These are phyloP conservation scores for Ophiostoma perfectum DNA, from an alignment of 2,329 filamentous ascomycete genomes.

Conservation along the genomic window DNA sequence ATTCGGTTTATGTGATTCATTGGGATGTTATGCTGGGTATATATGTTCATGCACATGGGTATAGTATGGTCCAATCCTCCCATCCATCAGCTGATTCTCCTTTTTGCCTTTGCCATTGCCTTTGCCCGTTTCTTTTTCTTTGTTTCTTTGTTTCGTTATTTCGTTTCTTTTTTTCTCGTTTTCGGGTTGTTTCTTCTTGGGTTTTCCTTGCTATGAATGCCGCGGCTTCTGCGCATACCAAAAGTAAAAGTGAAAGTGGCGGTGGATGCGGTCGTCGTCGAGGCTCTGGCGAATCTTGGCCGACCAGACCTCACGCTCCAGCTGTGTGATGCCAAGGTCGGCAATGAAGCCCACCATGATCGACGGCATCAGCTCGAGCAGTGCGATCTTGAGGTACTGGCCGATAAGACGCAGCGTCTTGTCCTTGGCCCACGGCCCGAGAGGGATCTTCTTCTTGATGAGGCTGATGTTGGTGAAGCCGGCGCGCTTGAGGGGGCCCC, in stretches of 20 bases:
- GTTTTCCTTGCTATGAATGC: not conserved
- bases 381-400: conserved; percentile 37
- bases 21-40: not conserved
- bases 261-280: conserved; percentile 35
- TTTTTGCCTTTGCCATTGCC: not conserved
- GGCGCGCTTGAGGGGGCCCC: conserved; percentile 26
- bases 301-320: conserved; percentile 31
- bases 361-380: conserved; percentile 35
- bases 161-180: not conserved
- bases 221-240: conserved; percentile 38
- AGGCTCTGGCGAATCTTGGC: conserved; percentile 34
- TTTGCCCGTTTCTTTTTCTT: not conserved
- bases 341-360: conserved; percentile 40
- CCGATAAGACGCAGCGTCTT: conserved; percentile 38
- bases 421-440: conserved; percentile 43
- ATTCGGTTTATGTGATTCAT: too few species aligned
- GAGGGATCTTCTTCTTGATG: conserved; percentile 40
- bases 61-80: not conserved
- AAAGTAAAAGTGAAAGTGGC: conserved; percentile 39
- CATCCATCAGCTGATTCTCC: not conserved
- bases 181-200: too few species aligned
- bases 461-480: conserved; percentile 42
- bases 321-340: conserved; percentile 33
- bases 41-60: not conserved
- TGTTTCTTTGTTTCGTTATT: not conserved